Percentiles rank a stretch among this genome's conserved stretches.
phyloP scores from a whole-genome alignment of 208 protist species.

The Trypanosoma congolense region DNA sequence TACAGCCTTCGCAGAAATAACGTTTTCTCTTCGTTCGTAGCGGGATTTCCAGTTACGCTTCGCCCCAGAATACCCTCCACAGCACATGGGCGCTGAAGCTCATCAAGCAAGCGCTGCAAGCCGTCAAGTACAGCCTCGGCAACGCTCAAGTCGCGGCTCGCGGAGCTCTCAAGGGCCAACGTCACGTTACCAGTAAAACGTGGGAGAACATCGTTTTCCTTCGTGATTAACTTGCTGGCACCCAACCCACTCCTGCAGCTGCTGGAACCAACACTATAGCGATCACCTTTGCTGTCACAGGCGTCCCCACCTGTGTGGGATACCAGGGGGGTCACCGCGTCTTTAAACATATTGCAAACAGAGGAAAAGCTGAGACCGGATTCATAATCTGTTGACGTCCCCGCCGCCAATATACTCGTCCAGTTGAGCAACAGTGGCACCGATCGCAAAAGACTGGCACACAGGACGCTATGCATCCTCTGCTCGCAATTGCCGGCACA shows the following conservation, averaged over 20 bases:
- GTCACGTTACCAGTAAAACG: neutral
- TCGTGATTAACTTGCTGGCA: neutral
- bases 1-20: slow-evolving; percentile 27
- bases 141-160: slow-evolving; percentile 47
- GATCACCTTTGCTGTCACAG: neutral
- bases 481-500: neutral
- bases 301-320: neutral
- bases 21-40: slow-evolving; percentile 5
- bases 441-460: slow-evolving; percentile 32
- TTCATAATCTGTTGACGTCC: neutral
- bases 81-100: slow-evolving; percentile 21
- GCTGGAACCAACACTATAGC: neutral
- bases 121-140: slow-evolving; percentile 48
- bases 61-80: slow-evolving; percentile 10
- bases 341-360: slow-evolving; percentile 16
- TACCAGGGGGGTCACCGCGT: slow-evolving; percentile 2
- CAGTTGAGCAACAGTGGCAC: slow-evolving; percentile 43
- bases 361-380: slow-evolving; percentile 18
- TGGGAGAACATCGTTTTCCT: neutral
- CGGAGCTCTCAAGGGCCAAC: slow-evolving; percentile 29
- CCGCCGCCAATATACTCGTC: neutral
- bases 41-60: neutral
- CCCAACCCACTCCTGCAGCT: neutral
- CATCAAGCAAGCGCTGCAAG: slow-evolving; percentile 40
- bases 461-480: slow-evolving; percentile 37